These are phyloP conservation scores for Petunia axillaris DNA, from an alignment of 257 asterid genomes.

Conservation along the genomic window DNA sequence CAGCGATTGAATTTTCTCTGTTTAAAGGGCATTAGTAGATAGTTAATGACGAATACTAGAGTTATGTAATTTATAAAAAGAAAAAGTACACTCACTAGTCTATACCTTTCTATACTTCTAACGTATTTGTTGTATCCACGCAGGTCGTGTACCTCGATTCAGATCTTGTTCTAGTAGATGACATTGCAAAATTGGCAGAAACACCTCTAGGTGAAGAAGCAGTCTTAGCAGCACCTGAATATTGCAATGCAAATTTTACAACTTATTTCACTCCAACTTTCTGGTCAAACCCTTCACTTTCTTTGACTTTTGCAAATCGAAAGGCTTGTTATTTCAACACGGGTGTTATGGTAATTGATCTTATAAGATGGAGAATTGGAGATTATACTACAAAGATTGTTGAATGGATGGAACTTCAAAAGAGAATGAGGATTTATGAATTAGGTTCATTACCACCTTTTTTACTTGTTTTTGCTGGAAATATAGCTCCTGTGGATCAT, in stretches of 20 bases:
- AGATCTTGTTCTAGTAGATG: conserved; percentile 49
- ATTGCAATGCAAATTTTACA: conserved; percentile 50
- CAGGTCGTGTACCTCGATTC: conserved; percentile 32
- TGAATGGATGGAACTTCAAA: conserved; percentile 53
- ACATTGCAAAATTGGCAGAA: conserved; percentile 40
- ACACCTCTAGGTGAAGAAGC: conserved; percentile 32
- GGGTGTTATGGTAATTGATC: conserved; percentile 52
- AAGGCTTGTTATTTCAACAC: conserved; percentile 50
- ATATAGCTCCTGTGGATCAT: conserved; percentile 49
- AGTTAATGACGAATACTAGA: background rate
- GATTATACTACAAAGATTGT: conserved; percentile 41
- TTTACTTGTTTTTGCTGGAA: conserved; percentile 51
- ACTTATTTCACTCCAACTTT: conserved; percentile 44
- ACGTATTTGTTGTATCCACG: conserved; percentile 24
- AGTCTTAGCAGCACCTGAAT: conserved; percentile 52
- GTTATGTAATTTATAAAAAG: too few species aligned
- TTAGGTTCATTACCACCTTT: conserved; percentile 54
- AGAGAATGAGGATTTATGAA: conserved; percentile 49
- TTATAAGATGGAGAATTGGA: conserved; percentile 43
- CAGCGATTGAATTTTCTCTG: background rate
- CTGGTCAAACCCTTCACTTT: conserved; percentile 50
- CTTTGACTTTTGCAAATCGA: conserved; percentile 38
- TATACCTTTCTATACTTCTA: background rate
- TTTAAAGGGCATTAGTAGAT: background rate
- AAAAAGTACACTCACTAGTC: background rate